A percentile compares a stretch with the other conserved stretches of the same genome.
Evolutionary conservation across 345 rosid species (phyloP).

Genomic region (Dimocarpus longan): DNA sequence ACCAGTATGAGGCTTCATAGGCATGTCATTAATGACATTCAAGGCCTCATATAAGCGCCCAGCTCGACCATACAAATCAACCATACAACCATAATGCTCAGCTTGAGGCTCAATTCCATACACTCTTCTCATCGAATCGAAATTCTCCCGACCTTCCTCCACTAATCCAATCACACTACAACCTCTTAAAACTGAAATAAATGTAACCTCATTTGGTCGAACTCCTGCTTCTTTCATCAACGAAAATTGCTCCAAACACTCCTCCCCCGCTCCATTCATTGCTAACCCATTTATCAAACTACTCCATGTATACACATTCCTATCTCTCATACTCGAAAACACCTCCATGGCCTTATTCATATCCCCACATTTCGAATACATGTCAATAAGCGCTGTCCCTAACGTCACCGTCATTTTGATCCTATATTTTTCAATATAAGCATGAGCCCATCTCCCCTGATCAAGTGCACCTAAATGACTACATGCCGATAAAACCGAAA

Average conservation of each 20-base stretch:
- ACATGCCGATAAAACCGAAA: constrained; percentile 63
- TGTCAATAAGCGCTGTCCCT: constrained; percentile 62
- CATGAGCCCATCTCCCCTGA: constrained; percentile 72
- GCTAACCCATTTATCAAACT: constrained; percentile 60
- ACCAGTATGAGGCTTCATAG: constrained; percentile 58
- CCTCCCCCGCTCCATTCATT: constrained; percentile 51
- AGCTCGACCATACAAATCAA: constrained; percentile 61
- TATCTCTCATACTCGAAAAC: constrained; percentile 55
- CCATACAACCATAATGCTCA: constrained; percentile 79
- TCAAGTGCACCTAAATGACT: constrained; percentile 58
- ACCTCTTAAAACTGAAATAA: constrained; percentile 56
- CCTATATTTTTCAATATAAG: constrained; percentile 51
- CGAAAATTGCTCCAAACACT: constrained; percentile 56
- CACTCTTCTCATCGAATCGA: constrained; percentile 47
- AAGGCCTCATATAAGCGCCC: constrained; percentile 55
- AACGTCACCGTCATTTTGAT: constrained; percentile 46
- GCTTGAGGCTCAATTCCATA: constrained; percentile 55
- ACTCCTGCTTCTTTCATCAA: constrained; percentile 47
- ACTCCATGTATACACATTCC: constrained; percentile 64
- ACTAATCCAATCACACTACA: constrained; percentile 61
- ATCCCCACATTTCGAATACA: constrained; percentile 65
- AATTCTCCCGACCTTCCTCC: constrained; percentile 52
- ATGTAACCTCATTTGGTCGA: constrained; percentile 54
- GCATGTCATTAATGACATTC: constrained; percentile 49
- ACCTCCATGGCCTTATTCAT: constrained; percentile 58